Percentiles rank a stretch among this genome's conserved stretches.
Conservation (phyloP, 352 stramenopile genomes). For the Phytophthora ohioensis region DNA sequence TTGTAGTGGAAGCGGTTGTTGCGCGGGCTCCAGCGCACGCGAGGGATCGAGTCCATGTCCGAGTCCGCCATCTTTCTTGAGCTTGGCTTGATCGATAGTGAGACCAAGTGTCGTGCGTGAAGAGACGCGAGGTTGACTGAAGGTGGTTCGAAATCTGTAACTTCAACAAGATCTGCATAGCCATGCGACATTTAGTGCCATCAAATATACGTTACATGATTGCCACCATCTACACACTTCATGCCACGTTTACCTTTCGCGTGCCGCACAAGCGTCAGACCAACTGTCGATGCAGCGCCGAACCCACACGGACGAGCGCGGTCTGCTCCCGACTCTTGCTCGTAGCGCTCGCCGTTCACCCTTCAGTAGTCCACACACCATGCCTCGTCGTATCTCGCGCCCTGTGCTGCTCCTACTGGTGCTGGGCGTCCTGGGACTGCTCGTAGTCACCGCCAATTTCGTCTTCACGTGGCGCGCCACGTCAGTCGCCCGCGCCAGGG, state of each 20-base stretch:
- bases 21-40: constrained; percentile 69
- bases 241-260: constrained; percentile 3
- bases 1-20: constrained; percentile 88
- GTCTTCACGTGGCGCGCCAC: constrained; percentile 42
- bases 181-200: constrained; percentile 3
- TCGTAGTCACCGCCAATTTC: constrained; percentile 41
- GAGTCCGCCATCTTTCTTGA: neutral
- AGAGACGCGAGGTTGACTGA: neutral
- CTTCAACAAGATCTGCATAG: neutral
- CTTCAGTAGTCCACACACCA: constrained; percentile 35
- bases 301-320: constrained; percentile 27
- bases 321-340: constrained; percentile 34
- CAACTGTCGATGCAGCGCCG: constrained; percentile 33
- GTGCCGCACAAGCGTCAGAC: neutral
- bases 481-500: constrained; percentile 9
- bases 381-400: constrained; percentile 24
- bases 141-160: neutral
- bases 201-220: neutral
- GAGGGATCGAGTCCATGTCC: constrained; percentile 67
- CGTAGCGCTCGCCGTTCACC: constrained; percentile 26
- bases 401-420: constrained; percentile 28
- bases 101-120: neutral
- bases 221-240: neutral
- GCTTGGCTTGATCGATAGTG: constrained; percentile 1
- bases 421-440: constrained; percentile 30